Evolutionary conservation across 257 asterid species (phyloP).

Genomic region (Plectranthus barbatus): DNA sequence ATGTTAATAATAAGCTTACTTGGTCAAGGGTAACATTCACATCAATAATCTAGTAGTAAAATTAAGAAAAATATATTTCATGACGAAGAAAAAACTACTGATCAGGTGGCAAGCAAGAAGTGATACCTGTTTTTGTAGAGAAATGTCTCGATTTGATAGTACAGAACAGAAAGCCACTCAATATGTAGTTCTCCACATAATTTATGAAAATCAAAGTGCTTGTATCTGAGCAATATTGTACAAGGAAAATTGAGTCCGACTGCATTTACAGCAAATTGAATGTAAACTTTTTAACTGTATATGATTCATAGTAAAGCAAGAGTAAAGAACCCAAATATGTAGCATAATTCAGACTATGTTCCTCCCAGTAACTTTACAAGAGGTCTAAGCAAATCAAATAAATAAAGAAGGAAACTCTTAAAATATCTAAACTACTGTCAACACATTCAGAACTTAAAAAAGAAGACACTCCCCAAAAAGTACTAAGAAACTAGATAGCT

Average conservation of each 20-base stretch:
- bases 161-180: slow-evolving; percentile 82
- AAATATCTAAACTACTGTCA: too few relatives aligned
- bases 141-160: slow-evolving; percentile 66
- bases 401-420: too few relatives aligned
- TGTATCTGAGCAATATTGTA: slow-evolving; percentile 46
- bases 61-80: background rate
- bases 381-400: background rate
- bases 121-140: slow-evolving; percentile 58
- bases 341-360: too few relatives aligned
- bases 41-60: background rate
- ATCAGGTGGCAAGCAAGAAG: background rate
- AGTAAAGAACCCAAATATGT: too few relatives aligned
- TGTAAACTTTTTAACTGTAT: too few relatives aligned
- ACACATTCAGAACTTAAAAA: too few relatives aligned
- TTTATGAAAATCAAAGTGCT: slow-evolving; percentile 94
- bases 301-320: too few relatives aligned
- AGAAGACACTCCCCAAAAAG: too few relatives aligned
- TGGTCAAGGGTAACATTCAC: background rate
- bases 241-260: slow-evolving; percentile 15
- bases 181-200: slow-evolving; percentile 79
- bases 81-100: too few relatives aligned
- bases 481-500: too few relatives aligned
- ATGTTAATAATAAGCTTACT: too few relatives aligned
- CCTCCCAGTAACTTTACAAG: too few relatives aligned
- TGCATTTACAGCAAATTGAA: background rate